A percentile compares a stretch with the other conserved stretches of the same genome.
Evolutionary conservation across 768 basidiomycete genomes (phyloP).

Genomic region (Trametes coccinea): DNA sequence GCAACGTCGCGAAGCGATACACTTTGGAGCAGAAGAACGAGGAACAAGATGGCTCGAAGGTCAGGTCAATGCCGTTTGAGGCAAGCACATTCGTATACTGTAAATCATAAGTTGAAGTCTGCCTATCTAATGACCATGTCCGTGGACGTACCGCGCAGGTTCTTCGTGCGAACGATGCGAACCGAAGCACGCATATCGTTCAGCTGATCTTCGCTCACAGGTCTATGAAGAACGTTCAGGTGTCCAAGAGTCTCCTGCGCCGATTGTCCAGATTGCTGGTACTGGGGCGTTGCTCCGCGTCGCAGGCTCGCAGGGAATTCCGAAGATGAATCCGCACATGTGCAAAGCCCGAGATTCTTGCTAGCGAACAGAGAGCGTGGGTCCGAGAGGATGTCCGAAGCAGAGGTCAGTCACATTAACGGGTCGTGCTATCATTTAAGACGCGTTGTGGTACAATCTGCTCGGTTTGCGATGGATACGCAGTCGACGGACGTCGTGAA

Average conservation of each 20-base stretch:
- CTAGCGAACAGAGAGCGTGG: background rate
- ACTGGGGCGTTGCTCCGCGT: background rate
- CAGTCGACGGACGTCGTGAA: no score
- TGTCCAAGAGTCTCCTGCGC: background rate
- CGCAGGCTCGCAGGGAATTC: background rate
- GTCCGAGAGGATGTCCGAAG: background rate
- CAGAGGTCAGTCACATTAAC: conserved; percentile 1
- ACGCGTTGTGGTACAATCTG: no score
- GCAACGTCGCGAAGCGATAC: conserved; percentile 8
- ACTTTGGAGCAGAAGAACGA: background rate
- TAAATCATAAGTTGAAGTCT: background rate
- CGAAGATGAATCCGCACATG: no score
- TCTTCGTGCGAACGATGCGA: conserved; percentile 10
- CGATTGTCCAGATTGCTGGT: conserved; percentile 7
- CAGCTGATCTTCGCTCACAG: conserved; percentile 18
- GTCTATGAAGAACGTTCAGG: background rate
- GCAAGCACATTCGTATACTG: background rate
- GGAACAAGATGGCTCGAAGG: background rate
- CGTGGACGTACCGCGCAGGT: conserved; percentile 2
- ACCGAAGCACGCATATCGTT: conserved; percentile 7
- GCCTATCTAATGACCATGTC: background rate
- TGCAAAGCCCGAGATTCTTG: background rate
- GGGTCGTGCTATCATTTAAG: background rate
- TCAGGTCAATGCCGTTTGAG: background rate
- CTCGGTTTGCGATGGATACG: no score